phyloP scores from a whole-genome alignment of 2,329 filamentous ascomycete species.

The Ophiocordyceps camponoti-rufipedis region DNA sequence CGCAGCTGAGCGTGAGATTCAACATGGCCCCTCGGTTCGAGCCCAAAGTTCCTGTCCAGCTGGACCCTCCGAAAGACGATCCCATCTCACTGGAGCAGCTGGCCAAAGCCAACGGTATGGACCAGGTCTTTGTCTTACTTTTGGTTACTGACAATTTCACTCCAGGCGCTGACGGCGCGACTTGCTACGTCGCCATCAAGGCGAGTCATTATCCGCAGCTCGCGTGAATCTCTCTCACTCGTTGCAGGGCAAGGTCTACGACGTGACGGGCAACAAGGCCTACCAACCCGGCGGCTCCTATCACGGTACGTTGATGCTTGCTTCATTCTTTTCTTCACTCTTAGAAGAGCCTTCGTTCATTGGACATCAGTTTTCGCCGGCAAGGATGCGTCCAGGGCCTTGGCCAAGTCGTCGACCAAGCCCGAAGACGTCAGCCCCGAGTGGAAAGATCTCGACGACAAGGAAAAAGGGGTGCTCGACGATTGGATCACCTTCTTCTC shows the following conservation, averaged over 20 bases:
- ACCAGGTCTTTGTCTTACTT: neutral
- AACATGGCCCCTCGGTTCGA: conserved; percentile 51
- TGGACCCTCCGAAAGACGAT: conserved; percentile 76
- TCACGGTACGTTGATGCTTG: conserved; percentile 29
- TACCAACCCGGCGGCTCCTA: conserved; percentile 76
- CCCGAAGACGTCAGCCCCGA: conserved; percentile 65
- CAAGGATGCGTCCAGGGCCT: conserved; percentile 84
- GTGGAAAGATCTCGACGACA: conserved; percentile 67
- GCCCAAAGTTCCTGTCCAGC: conserved; percentile 56
- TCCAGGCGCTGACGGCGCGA: conserved; percentile 45
- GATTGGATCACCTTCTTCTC: conserved; percentile 96
- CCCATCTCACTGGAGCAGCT: conserved; percentile 58
- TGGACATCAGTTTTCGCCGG: conserved; percentile 64
- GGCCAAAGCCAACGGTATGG: conserved; percentile 58
- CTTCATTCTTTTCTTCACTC: conserved; percentile 7
- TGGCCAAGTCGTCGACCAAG: conserved; percentile 76
- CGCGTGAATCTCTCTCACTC: neutral
- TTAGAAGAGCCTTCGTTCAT: neutral
- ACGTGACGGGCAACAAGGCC: conserved; percentile 76
- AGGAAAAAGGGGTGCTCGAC: conserved; percentile 66
- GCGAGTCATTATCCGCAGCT: conserved; percentile 17
- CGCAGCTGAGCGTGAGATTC: neutral
- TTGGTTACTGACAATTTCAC: neutral
- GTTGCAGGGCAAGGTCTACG: conserved; percentile 70
- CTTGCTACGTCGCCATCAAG: conserved; percentile 54